phyloP scores from a whole-genome alignment of 2,329 filamentous ascomycete genomes.

The Colletotrichum tabaci region DNA sequence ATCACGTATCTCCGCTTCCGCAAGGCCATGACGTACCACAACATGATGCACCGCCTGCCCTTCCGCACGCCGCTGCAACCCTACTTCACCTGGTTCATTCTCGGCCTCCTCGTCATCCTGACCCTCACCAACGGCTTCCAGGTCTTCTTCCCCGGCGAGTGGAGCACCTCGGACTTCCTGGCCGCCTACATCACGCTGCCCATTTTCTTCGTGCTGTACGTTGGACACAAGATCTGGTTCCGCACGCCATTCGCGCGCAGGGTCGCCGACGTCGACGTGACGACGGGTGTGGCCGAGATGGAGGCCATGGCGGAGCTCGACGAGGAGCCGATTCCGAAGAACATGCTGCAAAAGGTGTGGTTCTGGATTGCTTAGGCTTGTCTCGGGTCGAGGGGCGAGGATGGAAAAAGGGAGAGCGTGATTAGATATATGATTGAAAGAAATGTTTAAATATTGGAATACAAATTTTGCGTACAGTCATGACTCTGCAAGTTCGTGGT shows the following conservation, averaged over 20 bases:
- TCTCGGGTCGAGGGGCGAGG: neutral
- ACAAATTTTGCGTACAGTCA: neutral
- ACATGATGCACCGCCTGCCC: conserved; percentile 65
- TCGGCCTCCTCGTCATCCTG: conserved; percentile 73
- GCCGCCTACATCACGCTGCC: conserved; percentile 75
- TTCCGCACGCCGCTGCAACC: conserved; percentile 70
- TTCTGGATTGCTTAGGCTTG: conserved; percentile 66
- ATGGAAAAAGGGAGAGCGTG: neutral
- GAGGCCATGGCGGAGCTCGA: conserved; percentile 69
- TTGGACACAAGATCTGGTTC: conserved; percentile 70
- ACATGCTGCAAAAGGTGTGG: conserved; percentile 67
- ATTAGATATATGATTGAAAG: neutral
- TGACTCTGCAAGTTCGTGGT: neutral
- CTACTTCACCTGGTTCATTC: conserved; percentile 74
- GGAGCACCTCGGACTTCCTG: conserved; percentile 75
- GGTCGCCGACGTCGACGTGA: conserved; percentile 67
- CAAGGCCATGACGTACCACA: conserved; percentile 67
- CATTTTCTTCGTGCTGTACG: conserved; percentile 72
- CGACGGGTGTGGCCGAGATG: conserved; percentile 74
- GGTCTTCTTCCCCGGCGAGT: conserved; percentile 78
- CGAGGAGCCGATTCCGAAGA: conserved; percentile 62
- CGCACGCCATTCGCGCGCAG: conserved; percentile 60
- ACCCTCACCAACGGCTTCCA: conserved; percentile 82
- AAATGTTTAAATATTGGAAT: neutral
- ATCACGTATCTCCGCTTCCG: conserved; percentile 73